Conservation (phyloP, 192 early-diverging fungal species). For the Glomus cerebriforme region DNA sequence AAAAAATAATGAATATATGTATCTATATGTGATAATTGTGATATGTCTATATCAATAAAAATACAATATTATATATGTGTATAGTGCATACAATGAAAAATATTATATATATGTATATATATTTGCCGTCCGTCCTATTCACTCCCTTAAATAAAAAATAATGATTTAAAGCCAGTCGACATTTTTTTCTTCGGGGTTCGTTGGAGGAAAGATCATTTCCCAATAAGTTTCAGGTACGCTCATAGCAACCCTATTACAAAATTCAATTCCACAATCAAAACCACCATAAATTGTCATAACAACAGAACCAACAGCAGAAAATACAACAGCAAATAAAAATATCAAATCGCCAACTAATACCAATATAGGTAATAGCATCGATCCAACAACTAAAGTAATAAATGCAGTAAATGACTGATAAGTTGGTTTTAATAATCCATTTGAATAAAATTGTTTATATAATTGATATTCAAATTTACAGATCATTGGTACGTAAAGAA, state of each 20-base stretch:
- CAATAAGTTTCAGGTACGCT: not conserved
- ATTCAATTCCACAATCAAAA: not conserved
- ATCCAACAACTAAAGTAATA: not conserved
- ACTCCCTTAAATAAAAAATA: no score
- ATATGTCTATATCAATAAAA: no score
- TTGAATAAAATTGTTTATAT: not conserved
- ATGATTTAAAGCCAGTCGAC: no score
- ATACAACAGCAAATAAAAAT: not conserved
- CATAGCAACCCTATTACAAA: conserved; percentile 4
- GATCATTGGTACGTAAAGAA: not conserved
- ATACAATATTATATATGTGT: no score
- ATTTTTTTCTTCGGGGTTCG: no score
- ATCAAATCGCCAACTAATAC: not conserved
- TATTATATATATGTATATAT: no score
- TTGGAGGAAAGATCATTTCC: not conserved
- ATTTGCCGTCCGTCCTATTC: no score
- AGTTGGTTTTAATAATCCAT: not conserved
- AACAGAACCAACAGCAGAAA: not conserved
- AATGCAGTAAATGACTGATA: not conserved
- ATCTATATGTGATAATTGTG: no score
- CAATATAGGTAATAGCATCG: not conserved
- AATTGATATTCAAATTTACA: conserved; percentile 16
- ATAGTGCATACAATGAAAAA: no score
- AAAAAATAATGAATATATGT: no score
- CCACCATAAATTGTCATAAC: not conserved